phyloP scores from a whole-genome alignment of 1,139 yeast species.

The Geotrichum candidum region DNA sequence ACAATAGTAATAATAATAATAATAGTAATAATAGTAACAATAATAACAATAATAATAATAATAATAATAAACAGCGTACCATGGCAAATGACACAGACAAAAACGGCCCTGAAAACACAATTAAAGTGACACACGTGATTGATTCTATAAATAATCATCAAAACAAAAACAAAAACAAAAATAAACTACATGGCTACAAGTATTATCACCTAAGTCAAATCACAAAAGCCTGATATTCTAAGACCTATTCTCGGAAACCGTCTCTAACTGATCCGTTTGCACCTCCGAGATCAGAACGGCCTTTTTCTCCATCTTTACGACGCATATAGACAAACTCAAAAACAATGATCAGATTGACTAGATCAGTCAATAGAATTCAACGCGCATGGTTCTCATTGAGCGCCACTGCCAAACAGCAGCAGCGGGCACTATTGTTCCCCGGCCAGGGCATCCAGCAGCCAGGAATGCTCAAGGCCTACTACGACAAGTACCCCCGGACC shows the following conservation, averaged over 20 bases:
- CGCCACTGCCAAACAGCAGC: constrained; percentile 1
- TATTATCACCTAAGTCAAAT: background rate
- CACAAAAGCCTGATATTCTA: too few relatives aligned
- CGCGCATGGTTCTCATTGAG: background rate
- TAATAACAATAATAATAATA: background rate
- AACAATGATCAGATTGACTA: background rate
- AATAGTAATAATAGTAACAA: background rate
- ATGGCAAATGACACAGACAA: background rate
- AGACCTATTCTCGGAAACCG: too few relatives aligned
- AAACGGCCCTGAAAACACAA: background rate
- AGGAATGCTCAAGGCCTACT: constrained; percentile 33
- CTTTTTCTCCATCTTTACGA: too few relatives aligned
- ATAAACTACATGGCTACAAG: background rate
- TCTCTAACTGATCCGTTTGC: too few relatives aligned
- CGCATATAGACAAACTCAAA: background rate
- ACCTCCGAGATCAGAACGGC: too few relatives aligned
- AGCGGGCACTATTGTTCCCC: constrained; percentile 27
- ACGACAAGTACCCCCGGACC: constrained; percentile 22
- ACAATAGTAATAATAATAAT: too few relatives aligned
- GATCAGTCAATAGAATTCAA: background rate
- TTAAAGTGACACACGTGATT: constrained; percentile 1
- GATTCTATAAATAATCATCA: background rate
- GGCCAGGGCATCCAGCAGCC: constrained; percentile 40
- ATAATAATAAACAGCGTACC: background rate
- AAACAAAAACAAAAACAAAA: too few relatives aligned